These are phyloP conservation scores for Phytophthora litchii DNA, from an alignment of 352 stramenopile genomes.

Conservation along the genomic window DNA sequence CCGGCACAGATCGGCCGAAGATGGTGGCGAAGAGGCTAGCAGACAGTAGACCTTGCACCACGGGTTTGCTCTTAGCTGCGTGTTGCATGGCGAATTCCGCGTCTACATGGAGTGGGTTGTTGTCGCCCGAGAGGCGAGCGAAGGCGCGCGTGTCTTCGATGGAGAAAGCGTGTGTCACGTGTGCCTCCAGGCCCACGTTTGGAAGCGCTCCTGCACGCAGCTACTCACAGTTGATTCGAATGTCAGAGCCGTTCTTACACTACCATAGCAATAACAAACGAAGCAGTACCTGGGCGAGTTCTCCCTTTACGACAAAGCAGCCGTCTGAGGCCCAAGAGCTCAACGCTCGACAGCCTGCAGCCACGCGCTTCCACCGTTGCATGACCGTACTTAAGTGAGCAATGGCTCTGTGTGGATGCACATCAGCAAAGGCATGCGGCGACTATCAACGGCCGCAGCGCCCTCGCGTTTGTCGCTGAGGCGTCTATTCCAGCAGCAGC, in stretches of 20 bases:
- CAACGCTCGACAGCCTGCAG: conserved; percentile 8
- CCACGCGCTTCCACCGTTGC: background rate
- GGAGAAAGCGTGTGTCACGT: conserved; percentile 65
- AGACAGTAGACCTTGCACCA: conserved; percentile 85
- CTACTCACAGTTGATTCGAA: conserved; percentile 29
- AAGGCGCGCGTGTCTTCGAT: conserved; percentile 69
- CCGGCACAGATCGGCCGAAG: conserved; percentile 73
- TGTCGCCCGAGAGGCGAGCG: conserved; percentile 66
- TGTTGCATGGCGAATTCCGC: conserved; percentile 36
- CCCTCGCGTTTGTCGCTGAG: conserved; percentile 33
- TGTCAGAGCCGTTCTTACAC: background rate
- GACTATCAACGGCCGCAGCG: conserved; percentile 34
- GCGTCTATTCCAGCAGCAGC: conserved; percentile 38
- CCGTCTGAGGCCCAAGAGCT: conserved; percentile 18
- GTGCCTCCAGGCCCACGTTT: conserved; percentile 58
- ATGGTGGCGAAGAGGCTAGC: conserved; percentile 85
- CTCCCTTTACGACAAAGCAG: conserved; percentile 40
- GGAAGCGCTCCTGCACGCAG: conserved; percentile 53
- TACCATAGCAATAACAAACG: background rate
- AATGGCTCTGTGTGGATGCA: conserved; percentile 17
- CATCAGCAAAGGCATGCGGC: conserved; percentile 29
- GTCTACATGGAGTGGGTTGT: conserved; percentile 82
- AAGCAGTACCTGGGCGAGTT: conserved; percentile 35
- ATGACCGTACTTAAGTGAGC: conserved; percentile 27
- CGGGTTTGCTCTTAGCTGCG: conserved; percentile 37